Evolutionary conservation across 2,329 filamentous ascomycete genomes (phyloP).

Genomic region (Aureobasidium musti): DNA sequence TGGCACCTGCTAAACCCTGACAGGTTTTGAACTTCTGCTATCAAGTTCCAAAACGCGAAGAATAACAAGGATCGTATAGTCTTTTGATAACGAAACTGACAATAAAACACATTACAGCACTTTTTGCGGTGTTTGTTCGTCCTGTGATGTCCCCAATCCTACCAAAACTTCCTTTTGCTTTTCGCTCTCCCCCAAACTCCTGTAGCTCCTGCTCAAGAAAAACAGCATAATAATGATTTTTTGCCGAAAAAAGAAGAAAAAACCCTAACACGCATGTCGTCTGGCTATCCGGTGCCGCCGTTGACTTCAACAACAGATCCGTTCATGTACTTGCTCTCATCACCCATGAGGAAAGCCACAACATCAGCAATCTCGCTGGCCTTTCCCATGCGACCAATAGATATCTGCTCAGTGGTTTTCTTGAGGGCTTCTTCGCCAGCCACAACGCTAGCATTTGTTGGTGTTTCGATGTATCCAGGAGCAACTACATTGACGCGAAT

Average conservation of each 20-base stretch:
- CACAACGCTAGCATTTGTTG: constrained; percentile 54
- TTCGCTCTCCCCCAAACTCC: neutral
- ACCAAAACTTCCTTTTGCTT: neutral
- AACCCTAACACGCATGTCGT: neutral
- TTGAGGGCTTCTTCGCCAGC: constrained; percentile 50
- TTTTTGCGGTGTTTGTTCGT: neutral
- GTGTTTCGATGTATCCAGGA: constrained; percentile 51
- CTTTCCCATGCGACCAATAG: constrained; percentile 48
- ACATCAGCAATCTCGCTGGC: constrained; percentile 54
- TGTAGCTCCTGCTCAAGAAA: neutral
- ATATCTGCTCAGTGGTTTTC: constrained; percentile 45
- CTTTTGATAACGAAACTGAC: neutral
- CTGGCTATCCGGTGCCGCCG: constrained; percentile 43
- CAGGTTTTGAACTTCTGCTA: no score
- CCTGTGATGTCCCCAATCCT: neutral
- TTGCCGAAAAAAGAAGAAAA: neutral
- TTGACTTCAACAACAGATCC: constrained; percentile 53
- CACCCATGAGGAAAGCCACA: constrained; percentile 53
- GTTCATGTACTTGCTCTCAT: constrained; percentile 51
- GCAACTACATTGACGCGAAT: constrained; percentile 46
- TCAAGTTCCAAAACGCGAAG: no score
- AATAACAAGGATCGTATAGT: neutral
- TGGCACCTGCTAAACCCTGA: no score
- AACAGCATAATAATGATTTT: neutral
- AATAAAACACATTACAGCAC: neutral